These are phyloP conservation scores for Choanephora cucurbitarum DNA, from an alignment of 371 early-diverging fungal genomes.

Conservation along the genomic window DNA sequence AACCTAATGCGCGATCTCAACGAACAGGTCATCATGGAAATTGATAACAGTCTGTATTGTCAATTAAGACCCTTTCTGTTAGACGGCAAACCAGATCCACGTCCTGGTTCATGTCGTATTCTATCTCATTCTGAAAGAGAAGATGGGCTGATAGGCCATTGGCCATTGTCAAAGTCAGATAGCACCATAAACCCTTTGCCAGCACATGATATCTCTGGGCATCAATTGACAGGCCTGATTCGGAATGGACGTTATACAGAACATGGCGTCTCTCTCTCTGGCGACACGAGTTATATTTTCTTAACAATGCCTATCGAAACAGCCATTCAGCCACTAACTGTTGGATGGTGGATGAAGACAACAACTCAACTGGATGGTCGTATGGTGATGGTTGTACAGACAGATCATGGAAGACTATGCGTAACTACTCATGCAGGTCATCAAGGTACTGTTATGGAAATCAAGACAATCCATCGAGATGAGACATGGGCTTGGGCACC, in stretches of 20 bases:
- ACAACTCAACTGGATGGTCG: constrained; percentile 19
- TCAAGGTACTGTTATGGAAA: constrained; percentile 20
- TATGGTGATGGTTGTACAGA: constrained; percentile 45
- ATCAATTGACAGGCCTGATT: constrained; percentile 36
- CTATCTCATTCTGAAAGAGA: constrained; percentile 18
- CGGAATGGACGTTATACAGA: constrained; percentile 26
- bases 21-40: constrained; percentile 35
- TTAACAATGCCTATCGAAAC: constrained; percentile 36
- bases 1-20: constrained; percentile 42
- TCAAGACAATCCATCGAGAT: constrained; percentile 28
- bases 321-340: constrained; percentile 28
- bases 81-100: constrained; percentile 34
- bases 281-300: constrained; percentile 41
- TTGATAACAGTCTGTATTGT: constrained; percentile 53
- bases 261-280: constrained; percentile 29
- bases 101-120: constrained; percentile 37
- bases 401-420: constrained; percentile 39
- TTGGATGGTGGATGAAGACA: constrained; percentile 54
- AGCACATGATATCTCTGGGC: constrained; percentile 42
- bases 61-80: constrained; percentile 40
- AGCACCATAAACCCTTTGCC: constrained; percentile 26
- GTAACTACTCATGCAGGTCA: constrained; percentile 26
- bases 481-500: constrained; percentile 34
- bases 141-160: constrained; percentile 46
- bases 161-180: constrained; percentile 25